Evolutionary conservation across 371 early-diverging fungal species (phyloP).

Genomic region (Circinella umbellata): DNA sequence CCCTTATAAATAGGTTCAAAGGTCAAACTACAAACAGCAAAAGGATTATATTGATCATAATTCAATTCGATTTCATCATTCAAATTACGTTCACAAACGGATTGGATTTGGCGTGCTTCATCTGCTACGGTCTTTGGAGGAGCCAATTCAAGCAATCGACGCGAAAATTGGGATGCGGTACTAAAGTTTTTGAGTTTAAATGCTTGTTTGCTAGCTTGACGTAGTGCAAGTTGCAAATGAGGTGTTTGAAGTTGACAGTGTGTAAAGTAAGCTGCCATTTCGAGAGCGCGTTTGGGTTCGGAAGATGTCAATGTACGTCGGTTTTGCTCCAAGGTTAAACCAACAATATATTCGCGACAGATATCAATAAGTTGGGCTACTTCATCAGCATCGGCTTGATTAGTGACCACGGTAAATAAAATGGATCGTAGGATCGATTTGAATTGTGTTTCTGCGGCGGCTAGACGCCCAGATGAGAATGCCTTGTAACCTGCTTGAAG

Average conservation of each 20-base stretch:
- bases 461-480: conserved; percentile 77
- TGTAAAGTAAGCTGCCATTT: conserved; percentile 94
- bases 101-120: conserved; percentile 82
- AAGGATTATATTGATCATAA: conserved; percentile 94
- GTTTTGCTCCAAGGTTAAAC: conserved; percentile 80
- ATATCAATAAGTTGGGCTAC: conserved; percentile 77
- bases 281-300: conserved; percentile 74
- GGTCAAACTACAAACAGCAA: conserved; percentile 80
- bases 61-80: conserved; percentile 83
- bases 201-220: conserved; percentile 82
- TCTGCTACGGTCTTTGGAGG: conserved; percentile 79
- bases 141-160: conserved; percentile 86
- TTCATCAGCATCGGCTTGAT: conserved; percentile 71
- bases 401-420: conserved; percentile 68
- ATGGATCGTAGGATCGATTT: conserved; percentile 74
- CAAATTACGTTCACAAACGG: conserved; percentile 78
- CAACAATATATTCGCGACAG: conserved; percentile 91
- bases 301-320: conserved; percentile 61
- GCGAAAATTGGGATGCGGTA: conserved; percentile 83
- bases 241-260: conserved; percentile 87
- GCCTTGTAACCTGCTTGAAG: conserved; percentile 82
- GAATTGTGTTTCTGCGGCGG: conserved; percentile 79
- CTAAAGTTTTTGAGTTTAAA: conserved; percentile 83
- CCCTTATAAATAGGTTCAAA: conserved; percentile 90
- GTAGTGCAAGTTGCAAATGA: conserved; percentile 84